Percentiles rank a stretch among this genome's conserved stretches.
phyloP scores from a whole-genome alignment of 345 rosid species.

The Gossypium mustelinum region DNA sequence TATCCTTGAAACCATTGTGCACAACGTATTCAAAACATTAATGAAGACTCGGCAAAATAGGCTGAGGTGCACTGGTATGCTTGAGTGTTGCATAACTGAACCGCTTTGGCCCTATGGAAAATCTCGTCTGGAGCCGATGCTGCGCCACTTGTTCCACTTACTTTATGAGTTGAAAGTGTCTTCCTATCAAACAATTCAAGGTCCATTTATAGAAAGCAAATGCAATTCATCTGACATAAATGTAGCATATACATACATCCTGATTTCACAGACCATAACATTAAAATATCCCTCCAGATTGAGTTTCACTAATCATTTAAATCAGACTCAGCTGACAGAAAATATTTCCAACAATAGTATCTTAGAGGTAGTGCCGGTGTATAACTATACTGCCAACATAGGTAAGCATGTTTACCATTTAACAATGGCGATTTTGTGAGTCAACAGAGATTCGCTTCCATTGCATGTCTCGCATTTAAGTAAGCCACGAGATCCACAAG shows the following conservation, averaged over 20 bases:
- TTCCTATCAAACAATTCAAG: slow-evolving; percentile 45
- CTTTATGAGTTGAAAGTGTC: slow-evolving; percentile 72
- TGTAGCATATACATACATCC: too few species aligned
- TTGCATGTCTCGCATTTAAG: slow-evolving; percentile 39
- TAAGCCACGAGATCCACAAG: too few species aligned
- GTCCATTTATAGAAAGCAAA: not conserved
- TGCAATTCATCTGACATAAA: too few species aligned
- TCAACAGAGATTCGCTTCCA: slow-evolving; percentile 65
- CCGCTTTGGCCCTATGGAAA: slow-evolving; percentile 55
- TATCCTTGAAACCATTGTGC: not conserved
- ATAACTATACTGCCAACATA: not conserved
- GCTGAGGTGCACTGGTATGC: too few species aligned
- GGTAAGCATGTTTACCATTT: slow-evolving; percentile 45
- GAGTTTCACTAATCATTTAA: not conserved
- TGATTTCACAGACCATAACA: too few species aligned
- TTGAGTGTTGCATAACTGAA: slow-evolving; percentile 35
- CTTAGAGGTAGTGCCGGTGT: not conserved
- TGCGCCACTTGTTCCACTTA: slow-evolving; percentile 80
- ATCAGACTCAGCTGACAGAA: not conserved
- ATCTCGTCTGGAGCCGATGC: slow-evolving; percentile 91
- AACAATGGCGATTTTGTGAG: slow-evolving; percentile 53
- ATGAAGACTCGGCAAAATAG: too few species aligned
- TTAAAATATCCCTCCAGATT: too few species aligned
- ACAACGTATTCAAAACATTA: not conserved
- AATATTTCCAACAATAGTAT: not conserved